Conservation (phyloP, 1,139 yeast genomes). For the Taphrina flavorubra region DNA sequence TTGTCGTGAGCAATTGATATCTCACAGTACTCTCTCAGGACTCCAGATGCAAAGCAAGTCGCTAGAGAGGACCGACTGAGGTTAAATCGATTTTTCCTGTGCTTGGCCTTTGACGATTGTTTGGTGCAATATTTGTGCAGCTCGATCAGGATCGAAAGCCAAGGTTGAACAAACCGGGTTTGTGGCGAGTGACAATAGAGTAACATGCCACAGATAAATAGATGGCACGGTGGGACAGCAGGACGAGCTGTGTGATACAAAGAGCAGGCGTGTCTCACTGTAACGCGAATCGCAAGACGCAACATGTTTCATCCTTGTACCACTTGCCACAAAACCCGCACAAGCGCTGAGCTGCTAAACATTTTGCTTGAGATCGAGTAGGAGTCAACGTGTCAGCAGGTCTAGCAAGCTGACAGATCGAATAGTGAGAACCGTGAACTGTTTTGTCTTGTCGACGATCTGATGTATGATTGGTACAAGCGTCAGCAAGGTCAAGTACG, state of each 20-base stretch:
- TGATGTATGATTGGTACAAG: constrained; percentile 3
- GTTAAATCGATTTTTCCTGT: background rate
- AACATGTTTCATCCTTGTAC: constrained; percentile 15
- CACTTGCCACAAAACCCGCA: constrained; percentile 1
- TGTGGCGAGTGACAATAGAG: constrained; percentile 12
- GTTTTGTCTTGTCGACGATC: background rate
- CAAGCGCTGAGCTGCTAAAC: background rate
- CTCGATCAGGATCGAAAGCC: constrained; percentile 7
- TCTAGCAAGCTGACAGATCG: background rate
- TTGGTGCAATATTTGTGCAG: constrained; percentile 13
- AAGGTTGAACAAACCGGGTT: constrained; percentile 3
- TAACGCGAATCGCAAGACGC: background rate
- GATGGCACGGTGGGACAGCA: constrained; percentile 21
- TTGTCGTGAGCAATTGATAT: too few relatives aligned
- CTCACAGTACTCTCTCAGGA: background rate
- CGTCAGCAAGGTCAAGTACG: background rate
- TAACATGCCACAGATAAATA: constrained; percentile 22
- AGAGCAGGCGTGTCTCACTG: constrained; percentile 13
- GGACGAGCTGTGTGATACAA: constrained; percentile 13
- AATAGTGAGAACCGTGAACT: background rate
- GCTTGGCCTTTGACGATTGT: constrained; percentile 8
- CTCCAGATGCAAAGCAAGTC: background rate
- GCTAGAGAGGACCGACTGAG: background rate
- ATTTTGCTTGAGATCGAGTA: background rate
- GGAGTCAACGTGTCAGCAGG: background rate